phyloP scores from a whole-genome alignment of 768 basidiomycete genomes.

The Thelephora ganbajun region DNA sequence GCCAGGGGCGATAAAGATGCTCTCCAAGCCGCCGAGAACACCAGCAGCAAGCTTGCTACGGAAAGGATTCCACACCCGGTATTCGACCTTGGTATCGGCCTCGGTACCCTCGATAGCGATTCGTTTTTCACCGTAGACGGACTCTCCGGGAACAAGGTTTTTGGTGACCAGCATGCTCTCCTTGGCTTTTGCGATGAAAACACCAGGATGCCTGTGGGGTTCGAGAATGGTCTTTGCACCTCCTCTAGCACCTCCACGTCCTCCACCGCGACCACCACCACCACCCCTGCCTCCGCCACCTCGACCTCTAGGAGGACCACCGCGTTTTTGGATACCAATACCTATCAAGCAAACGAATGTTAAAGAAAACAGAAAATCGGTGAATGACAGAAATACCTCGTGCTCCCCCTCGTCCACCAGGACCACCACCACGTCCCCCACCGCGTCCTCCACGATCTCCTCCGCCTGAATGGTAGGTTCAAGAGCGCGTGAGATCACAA shows the following conservation, averaged over 20 bases:
- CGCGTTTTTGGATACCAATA: slow-evolving; percentile 14
- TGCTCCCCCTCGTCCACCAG: slow-evolving; percentile 6
- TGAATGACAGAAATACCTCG: background rate
- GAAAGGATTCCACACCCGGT: slow-evolving; percentile 99
- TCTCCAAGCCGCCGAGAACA: slow-evolving; percentile 87
- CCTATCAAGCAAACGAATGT: slow-evolving; percentile 1
- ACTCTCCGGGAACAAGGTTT: slow-evolving; percentile 94
- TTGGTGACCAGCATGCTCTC: slow-evolving; percentile 95
- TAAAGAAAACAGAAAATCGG: background rate
- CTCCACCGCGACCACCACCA: slow-evolving; percentile 31
- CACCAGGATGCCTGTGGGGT: slow-evolving; percentile 86
- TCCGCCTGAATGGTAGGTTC: background rate
- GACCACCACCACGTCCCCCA: slow-evolving; percentile 12
- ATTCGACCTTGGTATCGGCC: slow-evolving; percentile 83
- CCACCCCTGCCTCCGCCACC: slow-evolving; percentile 20
- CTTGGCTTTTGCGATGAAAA: slow-evolving; percentile 97
- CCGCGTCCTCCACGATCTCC: slow-evolving; percentile 16
- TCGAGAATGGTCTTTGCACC: slow-evolving; percentile 86
- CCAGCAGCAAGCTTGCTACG: slow-evolving; percentile 93
- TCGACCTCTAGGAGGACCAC: slow-evolving; percentile 19
- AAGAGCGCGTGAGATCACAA: background rate
- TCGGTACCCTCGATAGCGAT: slow-evolving; percentile 70
- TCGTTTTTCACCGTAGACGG: slow-evolving; percentile 97
- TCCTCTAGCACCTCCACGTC: slow-evolving; percentile 60
- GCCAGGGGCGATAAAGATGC: slow-evolving; percentile 87